A percentile compares a stretch with the other conserved stretches of the same genome.
Evolutionary conservation across 768 basidiomycete genomes (phyloP).

Genomic region (Paxillus involutus): DNA sequence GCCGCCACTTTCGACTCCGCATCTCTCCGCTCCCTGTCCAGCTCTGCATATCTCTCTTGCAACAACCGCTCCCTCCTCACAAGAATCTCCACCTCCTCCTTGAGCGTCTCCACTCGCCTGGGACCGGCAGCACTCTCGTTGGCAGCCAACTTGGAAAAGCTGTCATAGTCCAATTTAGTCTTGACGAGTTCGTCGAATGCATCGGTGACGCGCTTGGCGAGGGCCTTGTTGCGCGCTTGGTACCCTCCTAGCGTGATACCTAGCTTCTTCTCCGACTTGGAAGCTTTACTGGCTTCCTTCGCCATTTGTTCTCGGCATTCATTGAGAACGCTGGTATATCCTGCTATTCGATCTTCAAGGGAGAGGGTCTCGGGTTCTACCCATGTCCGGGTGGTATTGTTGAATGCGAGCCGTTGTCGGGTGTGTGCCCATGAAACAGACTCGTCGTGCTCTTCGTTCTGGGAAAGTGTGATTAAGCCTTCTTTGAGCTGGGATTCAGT

Average conservation of each 20-base stretch:
- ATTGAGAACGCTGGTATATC: slow-evolving; percentile 61
- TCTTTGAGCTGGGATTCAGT: slow-evolving; percentile 76
- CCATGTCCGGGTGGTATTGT: slow-evolving; percentile 58
- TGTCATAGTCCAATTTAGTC: slow-evolving; percentile 70
- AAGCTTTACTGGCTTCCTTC: slow-evolving; percentile 75
- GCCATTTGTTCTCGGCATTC: slow-evolving; percentile 70
- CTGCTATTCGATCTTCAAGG: slow-evolving; percentile 57
- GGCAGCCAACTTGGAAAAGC: slow-evolving; percentile 69
- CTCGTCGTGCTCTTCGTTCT: slow-evolving; percentile 62
- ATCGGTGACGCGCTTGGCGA: slow-evolving; percentile 61
- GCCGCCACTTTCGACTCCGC: slow-evolving; percentile 53
- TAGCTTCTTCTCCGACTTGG: slow-evolving; percentile 91
- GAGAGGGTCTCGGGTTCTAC: slow-evolving; percentile 63
- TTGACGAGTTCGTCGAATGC: slow-evolving; percentile 72
- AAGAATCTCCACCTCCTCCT: slow-evolving; percentile 84
- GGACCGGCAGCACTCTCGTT: slow-evolving; percentile 81
- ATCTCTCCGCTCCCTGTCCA: slow-evolving; percentile 69
- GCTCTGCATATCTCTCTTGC: slow-evolving; percentile 83
- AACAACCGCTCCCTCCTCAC: slow-evolving; percentile 74
- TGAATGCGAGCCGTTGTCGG: slow-evolving; percentile 63
- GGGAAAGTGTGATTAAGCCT: slow-evolving; percentile 64
- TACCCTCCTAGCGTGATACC: slow-evolving; percentile 89
- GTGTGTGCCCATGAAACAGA: slow-evolving; percentile 69
- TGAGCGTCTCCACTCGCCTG: slow-evolving; percentile 70
- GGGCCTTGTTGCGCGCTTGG: slow-evolving; percentile 66